phyloP scores from a whole-genome alignment of 441 rosid genomes.

The Syzygium malaccense region DNA sequence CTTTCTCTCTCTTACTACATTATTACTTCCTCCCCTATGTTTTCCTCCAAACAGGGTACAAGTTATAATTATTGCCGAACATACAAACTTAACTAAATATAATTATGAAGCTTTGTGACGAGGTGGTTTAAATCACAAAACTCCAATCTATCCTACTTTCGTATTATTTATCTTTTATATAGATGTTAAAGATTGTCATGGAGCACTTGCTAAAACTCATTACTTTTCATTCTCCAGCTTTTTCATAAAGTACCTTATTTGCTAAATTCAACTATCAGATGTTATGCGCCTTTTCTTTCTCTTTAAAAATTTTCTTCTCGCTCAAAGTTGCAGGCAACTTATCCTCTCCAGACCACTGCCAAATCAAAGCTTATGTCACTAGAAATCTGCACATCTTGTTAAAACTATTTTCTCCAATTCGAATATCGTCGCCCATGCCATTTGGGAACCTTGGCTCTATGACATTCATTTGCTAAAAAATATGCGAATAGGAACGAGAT shows the following conservation, averaged over 20 bases:
- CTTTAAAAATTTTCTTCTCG: background rate
- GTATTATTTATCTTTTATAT: background rate
- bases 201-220: background rate
- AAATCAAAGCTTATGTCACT: background rate
- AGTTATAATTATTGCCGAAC: background rate
- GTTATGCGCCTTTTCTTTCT: background rate
- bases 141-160: background rate
- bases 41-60: background rate
- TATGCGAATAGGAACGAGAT: rapidly evolving
- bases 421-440: background rate
- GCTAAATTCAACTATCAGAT: background rate
- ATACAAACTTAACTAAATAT: background rate
- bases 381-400: background rate
- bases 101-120: background rate
- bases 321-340: rapidly evolving
- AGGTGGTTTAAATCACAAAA: background rate
- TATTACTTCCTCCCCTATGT: rapidly evolving
- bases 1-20: background rate
- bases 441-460: background rate
- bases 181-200: background rate
- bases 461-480: background rate
- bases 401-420: background rate
- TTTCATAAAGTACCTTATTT: background rate
- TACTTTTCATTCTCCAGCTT: too few relatives aligned
- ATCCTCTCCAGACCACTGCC: background rate